Evolutionary conservation across 139 green algal genomes (phyloP).

Genomic region (Nannochloris sp.): DNA sequence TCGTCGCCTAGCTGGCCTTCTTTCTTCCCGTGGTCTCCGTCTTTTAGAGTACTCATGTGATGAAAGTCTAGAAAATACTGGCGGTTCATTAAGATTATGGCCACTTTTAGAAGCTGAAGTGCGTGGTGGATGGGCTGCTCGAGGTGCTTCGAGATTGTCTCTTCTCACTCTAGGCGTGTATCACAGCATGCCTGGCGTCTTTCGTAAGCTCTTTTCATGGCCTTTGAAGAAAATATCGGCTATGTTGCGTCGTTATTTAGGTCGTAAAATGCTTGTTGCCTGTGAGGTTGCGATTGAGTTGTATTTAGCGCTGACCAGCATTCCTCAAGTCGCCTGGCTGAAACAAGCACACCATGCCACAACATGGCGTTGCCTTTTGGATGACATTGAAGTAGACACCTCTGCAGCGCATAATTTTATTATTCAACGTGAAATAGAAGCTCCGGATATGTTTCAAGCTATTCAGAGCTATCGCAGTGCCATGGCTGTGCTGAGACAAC

Average conservation of each 20-base stretch:
- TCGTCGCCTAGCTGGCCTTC: conserved; percentile 54
- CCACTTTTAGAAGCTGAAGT: not conserved
- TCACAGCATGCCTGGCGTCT: not conserved
- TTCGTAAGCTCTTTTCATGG: conserved; percentile 10
- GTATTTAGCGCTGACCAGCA: conserved; percentile 57
- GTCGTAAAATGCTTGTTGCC: conserved; percentile 41
- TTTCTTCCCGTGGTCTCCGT: conserved; percentile 46
- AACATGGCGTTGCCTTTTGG: conserved; percentile 5
- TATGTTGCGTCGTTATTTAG: conserved; percentile 30
- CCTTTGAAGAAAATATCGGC: conserved; percentile 10
- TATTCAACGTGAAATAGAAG: conserved; percentile 73
- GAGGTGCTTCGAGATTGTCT: not conserved
- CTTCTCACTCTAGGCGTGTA: not conserved
- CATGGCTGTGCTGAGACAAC: conserved; percentile 70
- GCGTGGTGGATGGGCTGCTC: not conserved
- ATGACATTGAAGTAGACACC: conserved; percentile 22
- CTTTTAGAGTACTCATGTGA: conserved; percentile 66
- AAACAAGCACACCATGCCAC: conserved; percentile 10
- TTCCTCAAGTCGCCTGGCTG: conserved; percentile 45
- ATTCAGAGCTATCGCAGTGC: conserved; percentile 77
- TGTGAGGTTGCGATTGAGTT: conserved; percentile 74
- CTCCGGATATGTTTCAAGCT: conserved; percentile 65
- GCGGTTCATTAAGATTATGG: conserved; percentile 29
- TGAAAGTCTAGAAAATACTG: conserved; percentile 33
- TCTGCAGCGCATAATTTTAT: conserved; percentile 47